A percentile compares a stretch with the other conserved stretches of the same genome.
Evolutionary conservation across 1,284 basidiomycete genomes (phyloP).

Genomic region (Sporisorium exsertum): DNA sequence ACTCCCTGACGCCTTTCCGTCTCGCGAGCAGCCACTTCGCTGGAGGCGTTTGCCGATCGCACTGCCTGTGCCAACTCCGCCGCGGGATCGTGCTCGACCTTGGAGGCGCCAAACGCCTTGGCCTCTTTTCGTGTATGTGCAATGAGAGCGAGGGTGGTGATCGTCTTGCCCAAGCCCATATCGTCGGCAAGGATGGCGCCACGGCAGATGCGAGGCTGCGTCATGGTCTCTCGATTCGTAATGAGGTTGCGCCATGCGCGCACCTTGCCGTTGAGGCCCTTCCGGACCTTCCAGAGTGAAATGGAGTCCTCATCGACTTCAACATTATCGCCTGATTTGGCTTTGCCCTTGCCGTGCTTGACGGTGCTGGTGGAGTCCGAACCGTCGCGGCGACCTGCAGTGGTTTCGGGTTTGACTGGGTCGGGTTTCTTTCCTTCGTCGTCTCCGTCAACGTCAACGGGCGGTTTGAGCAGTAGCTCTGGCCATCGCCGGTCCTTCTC

Average conservation of each 20-base stretch:
- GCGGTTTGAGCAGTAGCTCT: slow-evolving; percentile 44
- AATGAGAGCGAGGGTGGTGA: slow-evolving; percentile 89
- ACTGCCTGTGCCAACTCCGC: slow-evolving; percentile 19
- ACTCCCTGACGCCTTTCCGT: slow-evolving; percentile 11
- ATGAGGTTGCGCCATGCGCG: slow-evolving; percentile 81
- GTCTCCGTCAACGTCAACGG: slow-evolving; percentile 1
- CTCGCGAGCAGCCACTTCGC: background rate
- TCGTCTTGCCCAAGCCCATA: slow-evolving; percentile 97
- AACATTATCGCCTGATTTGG: background rate
- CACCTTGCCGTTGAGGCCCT: slow-evolving; percentile 70
- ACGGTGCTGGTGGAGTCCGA: background rate
- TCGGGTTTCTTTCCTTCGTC: background rate
- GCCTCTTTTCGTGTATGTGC: slow-evolving; percentile 84
- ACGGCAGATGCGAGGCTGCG: slow-evolving; percentile 78
- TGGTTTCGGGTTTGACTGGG: slow-evolving; percentile 12
- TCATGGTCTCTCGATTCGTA: slow-evolving; percentile 80
- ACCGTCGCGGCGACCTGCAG: background rate
- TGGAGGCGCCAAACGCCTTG: slow-evolving; percentile 74
- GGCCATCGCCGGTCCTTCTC: slow-evolving; percentile 72
- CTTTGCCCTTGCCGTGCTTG: slow-evolving; percentile 10
- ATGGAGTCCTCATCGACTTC: slow-evolving; percentile 71
- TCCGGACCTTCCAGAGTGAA: slow-evolving; percentile 81
- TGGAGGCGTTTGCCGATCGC: slow-evolving; percentile 3
- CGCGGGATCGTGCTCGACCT: slow-evolving; percentile 16
- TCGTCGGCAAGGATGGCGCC: slow-evolving; percentile 82